Evolutionary conservation across 2,329 filamentous ascomycete species (phyloP), one percentile per base, ranked within the genome.

Genomic region (Penicillium sp.): DNA sequence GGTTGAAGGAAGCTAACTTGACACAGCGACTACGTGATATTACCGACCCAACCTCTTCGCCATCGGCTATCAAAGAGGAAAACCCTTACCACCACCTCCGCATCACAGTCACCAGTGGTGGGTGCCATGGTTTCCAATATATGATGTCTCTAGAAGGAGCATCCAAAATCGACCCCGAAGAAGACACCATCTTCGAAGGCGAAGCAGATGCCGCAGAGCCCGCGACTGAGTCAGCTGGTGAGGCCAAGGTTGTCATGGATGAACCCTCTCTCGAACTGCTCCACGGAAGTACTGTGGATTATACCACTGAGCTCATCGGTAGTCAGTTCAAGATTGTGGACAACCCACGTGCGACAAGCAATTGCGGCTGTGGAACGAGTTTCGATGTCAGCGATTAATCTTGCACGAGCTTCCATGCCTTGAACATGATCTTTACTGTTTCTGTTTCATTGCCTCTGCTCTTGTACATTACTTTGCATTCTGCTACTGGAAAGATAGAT

Each of bases 101-200:
- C 48, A 89, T 99, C 61, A 88, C 89, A 57, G 92, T 99, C 54
- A 92, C 96, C 69, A 91, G 88, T 53, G 94, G 94, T 59, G 94
- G 94, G 52, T 99, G 94, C 73, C 94, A 99, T 75, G 94, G 94
- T 46, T 99, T 99, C 73, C 94, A 99, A 72, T 99, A 99, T 70
- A 78, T 96, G 44, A 96, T 99, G 90, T 90, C 87, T 14, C 81
- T 97, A 4, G 88, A 90, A 46, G 69, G 77, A 16, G 72, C 72
- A 10, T 75, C 75, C 14, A 81, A 84, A 49, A 75, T 88, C 14
- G 79, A 83, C 47, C 69, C 83, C 24, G 87, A 92, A 56, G 94
- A 97, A 65, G 94, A 99, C 69, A 94, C 89, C 0, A 81, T 97
- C 22, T 96, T 97, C 65, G 85, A 90, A 59, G 90, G 87, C 45